phyloP scores from a whole-genome alignment of 768 basidiomycete genomes.

The Serendipita sp. region DNA sequence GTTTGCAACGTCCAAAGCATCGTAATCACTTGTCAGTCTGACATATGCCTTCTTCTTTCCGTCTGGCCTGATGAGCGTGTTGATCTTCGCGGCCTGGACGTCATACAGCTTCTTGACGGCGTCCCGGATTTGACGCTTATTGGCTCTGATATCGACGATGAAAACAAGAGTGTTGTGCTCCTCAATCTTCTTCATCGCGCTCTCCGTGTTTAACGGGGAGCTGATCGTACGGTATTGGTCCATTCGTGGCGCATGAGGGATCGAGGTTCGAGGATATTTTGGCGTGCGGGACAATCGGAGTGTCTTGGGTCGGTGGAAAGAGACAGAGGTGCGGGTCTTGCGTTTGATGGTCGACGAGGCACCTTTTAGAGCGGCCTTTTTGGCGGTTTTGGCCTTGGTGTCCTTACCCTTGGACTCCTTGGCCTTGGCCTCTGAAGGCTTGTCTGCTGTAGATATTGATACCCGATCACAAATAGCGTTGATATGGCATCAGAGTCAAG shows the following conservation, averaged over 20 bases:
- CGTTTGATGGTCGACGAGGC: slow-evolving; percentile 55
- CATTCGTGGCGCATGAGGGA: slow-evolving; percentile 86
- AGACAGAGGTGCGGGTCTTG: slow-evolving; percentile 71
- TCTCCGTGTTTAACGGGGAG: slow-evolving; percentile 84
- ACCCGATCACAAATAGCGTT: too few species aligned
- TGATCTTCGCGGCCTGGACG: slow-evolving; percentile 88
- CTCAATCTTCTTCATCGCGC: slow-evolving; percentile 99
- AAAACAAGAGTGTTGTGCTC: slow-evolving; percentile 99
- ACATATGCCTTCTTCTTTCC: slow-evolving; percentile 99
- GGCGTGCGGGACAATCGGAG: slow-evolving; percentile 68
- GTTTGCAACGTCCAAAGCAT: slow-evolving; percentile 94
- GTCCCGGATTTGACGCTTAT: slow-evolving; percentile 99
- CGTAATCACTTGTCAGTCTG: slow-evolving; percentile 84
- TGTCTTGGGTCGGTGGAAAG: slow-evolving; percentile 91
- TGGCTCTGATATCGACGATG: slow-evolving; percentile 84
- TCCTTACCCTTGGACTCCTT: background rate
- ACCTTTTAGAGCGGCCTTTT: slow-evolving; percentile 91
- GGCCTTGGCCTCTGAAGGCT: background rate
- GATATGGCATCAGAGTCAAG: background rate
- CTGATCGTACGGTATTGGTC: slow-evolving; percentile 92
- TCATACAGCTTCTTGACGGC: slow-evolving; percentile 99
- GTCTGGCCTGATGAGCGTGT: slow-evolving; percentile 97
- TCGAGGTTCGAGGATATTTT: slow-evolving; percentile 84
- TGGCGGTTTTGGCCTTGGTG: slow-evolving; percentile 78
- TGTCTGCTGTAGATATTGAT: too few species aligned